Percentiles rank a stretch among this genome's conserved stretches.
These are phyloP conservation scores for Syzygium oleosum DNA, from an alignment of 345 rosid species.

Conservation along the genomic window DNA sequence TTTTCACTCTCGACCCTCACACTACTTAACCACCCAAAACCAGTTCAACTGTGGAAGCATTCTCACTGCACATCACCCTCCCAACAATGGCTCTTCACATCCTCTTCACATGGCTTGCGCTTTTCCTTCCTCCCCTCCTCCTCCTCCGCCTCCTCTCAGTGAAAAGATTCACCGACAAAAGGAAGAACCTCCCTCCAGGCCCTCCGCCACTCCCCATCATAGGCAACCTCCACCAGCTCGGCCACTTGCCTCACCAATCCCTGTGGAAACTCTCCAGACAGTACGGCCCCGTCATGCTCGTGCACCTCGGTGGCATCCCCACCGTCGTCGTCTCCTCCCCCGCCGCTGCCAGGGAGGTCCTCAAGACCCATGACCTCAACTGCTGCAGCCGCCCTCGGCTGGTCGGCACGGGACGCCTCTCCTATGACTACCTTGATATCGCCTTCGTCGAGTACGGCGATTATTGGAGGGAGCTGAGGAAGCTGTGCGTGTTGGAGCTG, in stretches of 20 bases:
- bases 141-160: background rate
- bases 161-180: background rate
- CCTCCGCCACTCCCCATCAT: background rate
- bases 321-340: constrained; percentile 17
- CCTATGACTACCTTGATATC: constrained; percentile 22
- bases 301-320: constrained; percentile 14
- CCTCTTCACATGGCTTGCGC: background rate
- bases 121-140: background rate
- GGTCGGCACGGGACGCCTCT: constrained; percentile 14
- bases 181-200: background rate
- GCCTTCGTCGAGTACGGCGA: constrained; percentile 11
- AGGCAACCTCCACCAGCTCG: constrained; percentile 1
- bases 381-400: constrained; percentile 8
- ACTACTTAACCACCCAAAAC: background rate
- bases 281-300: constrained; percentile 25
- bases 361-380: constrained; percentile 14
- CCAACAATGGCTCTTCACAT: background rate
- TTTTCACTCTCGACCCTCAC: background rate
- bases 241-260: constrained; percentile 8
- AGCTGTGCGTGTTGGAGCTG: constrained; percentile 13
- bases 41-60: background rate
- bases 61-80: background rate
- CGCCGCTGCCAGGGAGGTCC: constrained; percentile 8
- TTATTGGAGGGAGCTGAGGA: constrained; percentile 16
- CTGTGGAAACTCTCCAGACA: constrained; percentile 4